Base-by-base conservation (phyloP, 2,329 filamentous ascomycete genomes). In the Aspergillus unguis region DNA sequence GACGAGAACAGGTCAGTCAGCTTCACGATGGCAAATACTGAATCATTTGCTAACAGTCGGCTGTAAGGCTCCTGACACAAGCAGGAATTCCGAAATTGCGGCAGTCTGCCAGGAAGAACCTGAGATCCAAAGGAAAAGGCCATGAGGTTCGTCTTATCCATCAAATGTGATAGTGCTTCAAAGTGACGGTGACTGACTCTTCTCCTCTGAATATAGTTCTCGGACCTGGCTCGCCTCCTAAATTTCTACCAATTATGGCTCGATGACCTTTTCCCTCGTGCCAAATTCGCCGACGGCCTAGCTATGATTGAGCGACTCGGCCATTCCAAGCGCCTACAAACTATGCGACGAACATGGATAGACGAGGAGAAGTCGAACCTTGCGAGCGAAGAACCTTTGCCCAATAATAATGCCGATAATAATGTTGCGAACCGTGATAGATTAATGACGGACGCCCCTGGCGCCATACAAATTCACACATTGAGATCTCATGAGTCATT, bases 161-260 rank as follows among this genome's bases (percentile, higher is more conserved):
- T 26, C 48, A 43, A 44, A 36, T 55, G 26, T 9, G 45, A 38
- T 57, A 48, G 25, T 27, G n/a, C 4, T 33, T 26, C 6, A 26
- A 6, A 5, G 25, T 28, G 2, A 23, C 11, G 23, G 10, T 41
- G n/a, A 45, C 31, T 32, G 9, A 43, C 31, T 4, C 23, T 23
- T 51, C 2, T 41, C 28, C 2, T 44, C 23, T 26, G 11, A 23
- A 29, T 17, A 28, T 43, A 92, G 85, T 97, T 94, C 71, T 86
- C 87, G 17, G 94, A 99, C 67, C 84, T 91, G 8, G 82, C 86
- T 0, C 84, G 85, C 11, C 80, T 99, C 26, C 79, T 99, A 44
- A 90, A 88, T 26, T 89, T 95, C 68, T 99, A 97, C 68, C 94
- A 97, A 69, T 73, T 96, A 51, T 99, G 94, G 94, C 86, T 99